Conservation (phyloP, 371 early-diverging fungal genomes). For the Mortierella sp. region DNA sequence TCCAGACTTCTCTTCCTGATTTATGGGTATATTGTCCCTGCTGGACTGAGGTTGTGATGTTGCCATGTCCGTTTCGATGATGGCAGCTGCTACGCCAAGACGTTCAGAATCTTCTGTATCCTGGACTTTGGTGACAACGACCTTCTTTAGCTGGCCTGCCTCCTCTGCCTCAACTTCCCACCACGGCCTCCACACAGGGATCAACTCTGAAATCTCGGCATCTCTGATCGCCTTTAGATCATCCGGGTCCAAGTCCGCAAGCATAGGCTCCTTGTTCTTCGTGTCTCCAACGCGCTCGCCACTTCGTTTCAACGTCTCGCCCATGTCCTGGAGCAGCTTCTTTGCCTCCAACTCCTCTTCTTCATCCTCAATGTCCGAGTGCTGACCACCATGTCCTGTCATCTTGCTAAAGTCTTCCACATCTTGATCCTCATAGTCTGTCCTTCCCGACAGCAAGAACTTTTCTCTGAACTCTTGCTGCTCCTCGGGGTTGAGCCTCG, state of each 20-base stretch:
- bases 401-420: too few relatives aligned
- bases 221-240: slow-evolving; percentile 45
- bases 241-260: slow-evolving; percentile 41
- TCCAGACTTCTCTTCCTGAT: neutral
- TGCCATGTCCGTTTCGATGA: neutral
- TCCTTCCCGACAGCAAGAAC: slow-evolving; percentile 20
- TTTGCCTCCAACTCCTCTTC: slow-evolving; percentile 37
- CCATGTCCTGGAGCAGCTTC: slow-evolving; percentile 36
- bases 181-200: slow-evolving; percentile 49
- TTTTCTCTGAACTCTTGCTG: slow-evolving; percentile 62
- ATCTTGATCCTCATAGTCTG: slow-evolving; percentile 1
- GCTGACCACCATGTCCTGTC: too few relatives aligned
- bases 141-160: slow-evolving; percentile 34
- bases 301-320: slow-evolving; percentile 26
- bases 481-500: slow-evolving; percentile 64
- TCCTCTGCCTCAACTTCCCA: slow-evolving; percentile 52
- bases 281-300: neutral
- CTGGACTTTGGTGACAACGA: slow-evolving; percentile 12
- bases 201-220: slow-evolving; percentile 45
- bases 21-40: slow-evolving; percentile 2
- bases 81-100: slow-evolving; percentile 8
- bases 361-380: slow-evolving; percentile 6
- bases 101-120: slow-evolving; percentile 9
- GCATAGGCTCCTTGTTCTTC: slow-evolving; percentile 7
- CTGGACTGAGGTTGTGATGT: neutral